Evolutionary conservation across 495 filamentous ascomycete species (phyloP).

Genomic region (Cenococcum geophilum): DNA sequence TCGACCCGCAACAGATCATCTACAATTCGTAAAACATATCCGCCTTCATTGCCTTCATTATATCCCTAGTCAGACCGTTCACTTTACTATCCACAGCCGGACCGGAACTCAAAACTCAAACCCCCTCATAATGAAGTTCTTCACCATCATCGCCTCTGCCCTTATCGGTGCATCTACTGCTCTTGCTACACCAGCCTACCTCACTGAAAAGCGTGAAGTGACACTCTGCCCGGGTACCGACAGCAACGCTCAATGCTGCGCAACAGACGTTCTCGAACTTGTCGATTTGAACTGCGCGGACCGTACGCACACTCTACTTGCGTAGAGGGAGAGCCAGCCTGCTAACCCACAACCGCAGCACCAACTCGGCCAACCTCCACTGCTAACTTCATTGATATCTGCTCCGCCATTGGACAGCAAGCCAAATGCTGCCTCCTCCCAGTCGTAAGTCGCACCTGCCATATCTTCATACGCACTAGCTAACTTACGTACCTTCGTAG

Average conservation of each 20-base stretch:
- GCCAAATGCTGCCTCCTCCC: conserved; percentile 40
- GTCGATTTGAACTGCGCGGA: conserved; percentile 44
- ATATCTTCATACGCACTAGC: background rate
- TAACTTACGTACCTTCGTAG: background rate
- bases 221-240: conserved; percentile 21
- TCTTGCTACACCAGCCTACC: conserved; percentile 30
- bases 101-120: conserved; percentile 17
- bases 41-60: background rate
- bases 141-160: conserved; percentile 35
- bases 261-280: conserved; percentile 44
- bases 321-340: background rate
- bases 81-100: conserved; percentile 5
- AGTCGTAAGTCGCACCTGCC: conserved; percentile 6
- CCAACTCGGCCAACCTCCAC: conserved; percentile 23
- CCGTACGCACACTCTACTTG: conserved; percentile 37
- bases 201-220: conserved; percentile 24
- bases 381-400: conserved; percentile 32
- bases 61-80: background rate
- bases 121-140: conserved; percentile 39
- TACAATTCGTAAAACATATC: background rate
- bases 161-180: conserved; percentile 38
- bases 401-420: conserved; percentile 37
- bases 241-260: conserved; percentile 40
- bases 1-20: background rate
- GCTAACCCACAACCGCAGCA: conserved; percentile 11